Base-by-base conservation (phyloP, 2,329 filamentous ascomycete species). In the Nothophoma quercina region DNA sequence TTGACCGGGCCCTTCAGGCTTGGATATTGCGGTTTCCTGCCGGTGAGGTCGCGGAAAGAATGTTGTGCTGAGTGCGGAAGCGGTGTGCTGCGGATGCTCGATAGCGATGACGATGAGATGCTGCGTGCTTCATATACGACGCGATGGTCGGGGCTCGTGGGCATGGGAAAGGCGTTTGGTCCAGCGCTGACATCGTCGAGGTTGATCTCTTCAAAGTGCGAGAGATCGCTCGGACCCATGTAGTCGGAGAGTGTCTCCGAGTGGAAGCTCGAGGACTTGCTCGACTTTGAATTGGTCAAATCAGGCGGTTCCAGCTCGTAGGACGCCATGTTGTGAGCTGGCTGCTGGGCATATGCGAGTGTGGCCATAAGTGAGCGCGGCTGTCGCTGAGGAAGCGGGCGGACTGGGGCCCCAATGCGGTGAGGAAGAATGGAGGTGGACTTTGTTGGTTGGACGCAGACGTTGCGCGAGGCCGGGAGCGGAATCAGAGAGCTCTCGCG, bases 121-220 rank as follows among this genome's bases (percentile, higher is more conserved):
- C 62, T 63, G 7, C 65, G 53, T 43, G 65, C 65, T 55, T 73
- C 69, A 41, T 63, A 72, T 46, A 73, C 53, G 35, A 70, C 51
- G 42, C 67, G 69, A 39, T 69, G 68, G 25, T 67, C 67, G 19
- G 63, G 55, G 40, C 64, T 61, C 13, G 45, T 23, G 22, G 69
- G 59, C 47, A 70, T 53, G 36, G 84, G 83, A 28, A 83, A 83
- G 57, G 79, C 62, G n/a, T 59, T 44, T 9, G 72, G 68, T 30
- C 65, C 66, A 22, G 47, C 49, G 21, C 56, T 58, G 54, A 81
- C 80, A 64, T 90, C 88, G 55, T 92, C 88, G 23, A 98, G 85
- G 10, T 89, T 91, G 71, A 97, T 96, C 60, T 97, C 93, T 73
- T 98, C 93, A 67, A 97, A 97, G 72, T 97, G 87, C 59, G 86